Conservation (phyloP, 345 rosid species). For the Hevea brasiliensis region DNA sequence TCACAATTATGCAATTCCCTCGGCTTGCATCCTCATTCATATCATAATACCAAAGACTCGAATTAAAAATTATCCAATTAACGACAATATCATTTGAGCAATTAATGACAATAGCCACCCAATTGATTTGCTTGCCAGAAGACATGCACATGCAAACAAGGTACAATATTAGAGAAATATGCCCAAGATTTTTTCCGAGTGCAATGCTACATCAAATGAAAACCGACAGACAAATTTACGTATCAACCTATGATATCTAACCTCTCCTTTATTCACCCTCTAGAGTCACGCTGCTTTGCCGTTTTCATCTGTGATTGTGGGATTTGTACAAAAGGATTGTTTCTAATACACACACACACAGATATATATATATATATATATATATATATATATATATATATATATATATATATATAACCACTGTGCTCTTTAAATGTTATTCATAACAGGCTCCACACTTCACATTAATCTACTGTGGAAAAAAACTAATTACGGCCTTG, state of each 20-base stretch:
- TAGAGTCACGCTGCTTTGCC: not conserved
- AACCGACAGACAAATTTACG: not conserved
- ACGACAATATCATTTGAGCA: not conserved
- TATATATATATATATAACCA: not conserved
- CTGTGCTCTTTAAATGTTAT: not conserved
- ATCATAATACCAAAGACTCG: not conserved
- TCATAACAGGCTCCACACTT: not conserved
- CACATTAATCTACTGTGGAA: not conserved
- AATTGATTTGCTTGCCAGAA: not conserved
- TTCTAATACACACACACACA: not conserved
- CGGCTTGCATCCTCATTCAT: not conserved
- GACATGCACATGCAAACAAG: not conserved
- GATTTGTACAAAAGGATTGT: not conserved
- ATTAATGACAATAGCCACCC: not conserved
- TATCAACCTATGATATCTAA: not conserved
- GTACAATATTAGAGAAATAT: not conserved
- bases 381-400: too few relatives aligned
- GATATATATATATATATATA: too few relatives aligned
- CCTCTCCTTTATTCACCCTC: not conserved
- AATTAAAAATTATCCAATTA: too few relatives aligned
- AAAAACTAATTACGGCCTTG: not conserved
- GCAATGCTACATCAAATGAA: not conserved
- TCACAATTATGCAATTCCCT: not conserved
- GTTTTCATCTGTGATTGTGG: not conserved
- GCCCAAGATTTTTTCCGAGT: not conserved